Evolutionary conservation across 2,329 filamentous ascomycete genomes (phyloP).

Genomic region (Phyllosticta citriasiana): DNA sequence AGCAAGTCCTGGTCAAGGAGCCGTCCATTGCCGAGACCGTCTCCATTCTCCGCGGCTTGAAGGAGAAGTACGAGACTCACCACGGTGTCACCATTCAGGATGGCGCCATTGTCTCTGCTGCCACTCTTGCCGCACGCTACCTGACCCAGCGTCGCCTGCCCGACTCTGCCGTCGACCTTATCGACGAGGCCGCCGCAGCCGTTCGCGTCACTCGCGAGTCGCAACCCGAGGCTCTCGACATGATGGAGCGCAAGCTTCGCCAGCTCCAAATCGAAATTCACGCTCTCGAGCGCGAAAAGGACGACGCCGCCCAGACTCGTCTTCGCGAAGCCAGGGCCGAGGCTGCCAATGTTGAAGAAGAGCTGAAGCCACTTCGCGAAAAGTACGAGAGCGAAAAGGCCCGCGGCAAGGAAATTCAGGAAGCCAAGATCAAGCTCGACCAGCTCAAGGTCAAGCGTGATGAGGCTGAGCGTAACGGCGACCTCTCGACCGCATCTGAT

Average conservation of each 20-base stretch:
- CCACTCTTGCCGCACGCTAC: slow-evolving; percentile 87
- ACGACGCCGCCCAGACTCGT: slow-evolving; percentile 79
- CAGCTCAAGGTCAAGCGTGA: slow-evolving; percentile 83
- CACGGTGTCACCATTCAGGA: slow-evolving; percentile 96
- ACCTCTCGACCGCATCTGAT: slow-evolving; percentile 81
- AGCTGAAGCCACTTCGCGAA: slow-evolving; percentile 80
- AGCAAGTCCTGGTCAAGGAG: slow-evolving; percentile 96
- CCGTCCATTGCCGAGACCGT: slow-evolving; percentile 81
- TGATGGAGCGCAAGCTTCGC: slow-evolving; percentile 76
- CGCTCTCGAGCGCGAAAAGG: slow-evolving; percentile 84
- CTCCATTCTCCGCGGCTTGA: slow-evolving; percentile 94
- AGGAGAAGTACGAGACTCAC: slow-evolving; percentile 96
- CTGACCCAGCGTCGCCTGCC: slow-evolving; percentile 83
- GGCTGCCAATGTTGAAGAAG: slow-evolving; percentile 88
- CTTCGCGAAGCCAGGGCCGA: slow-evolving; percentile 78
- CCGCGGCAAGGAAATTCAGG: slow-evolving; percentile 83
- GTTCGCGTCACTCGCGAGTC: slow-evolving; percentile 93
- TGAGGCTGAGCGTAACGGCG: slow-evolving; percentile 78
- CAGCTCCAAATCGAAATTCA: slow-evolving; percentile 98
- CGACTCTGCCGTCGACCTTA: slow-evolving; percentile 91
- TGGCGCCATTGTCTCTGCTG: slow-evolving; percentile 80
- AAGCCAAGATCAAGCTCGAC: slow-evolving; percentile 91
- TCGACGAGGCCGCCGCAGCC: slow-evolving; percentile 94
- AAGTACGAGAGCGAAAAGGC: slow-evolving; percentile 93
- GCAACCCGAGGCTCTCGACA: slow-evolving; percentile 91